phyloP scores from a whole-genome alignment of 2,329 filamentous ascomycete genomes.

The Parafenestella ontariensis region DNA sequence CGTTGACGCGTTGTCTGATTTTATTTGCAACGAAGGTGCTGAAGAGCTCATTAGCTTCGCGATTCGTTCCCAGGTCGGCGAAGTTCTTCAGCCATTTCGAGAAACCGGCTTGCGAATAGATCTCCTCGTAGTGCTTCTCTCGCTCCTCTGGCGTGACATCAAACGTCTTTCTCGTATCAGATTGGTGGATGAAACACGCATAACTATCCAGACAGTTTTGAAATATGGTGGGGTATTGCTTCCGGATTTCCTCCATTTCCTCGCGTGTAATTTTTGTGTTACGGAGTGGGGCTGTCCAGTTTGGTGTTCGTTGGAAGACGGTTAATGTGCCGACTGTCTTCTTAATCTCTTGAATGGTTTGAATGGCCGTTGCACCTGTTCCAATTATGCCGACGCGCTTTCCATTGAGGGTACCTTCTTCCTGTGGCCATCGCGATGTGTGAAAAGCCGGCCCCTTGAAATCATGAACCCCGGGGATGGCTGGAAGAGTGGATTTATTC shows the following conservation, averaged over 20 bases:
- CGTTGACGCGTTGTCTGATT: constrained; percentile 43
- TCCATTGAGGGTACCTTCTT: constrained; percentile 7
- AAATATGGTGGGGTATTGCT: constrained; percentile 23
- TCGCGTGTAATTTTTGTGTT: constrained; percentile 20
- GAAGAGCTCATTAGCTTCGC: constrained; percentile 33
- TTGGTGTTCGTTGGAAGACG: constrained; percentile 22
- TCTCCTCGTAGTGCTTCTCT: constrained; percentile 23
- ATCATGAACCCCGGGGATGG: constrained; percentile 28
- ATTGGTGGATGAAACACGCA: constrained; percentile 22
- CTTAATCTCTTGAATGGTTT: constrained; percentile 17
- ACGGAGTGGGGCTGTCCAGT: constrained; percentile 27
- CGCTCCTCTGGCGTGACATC: constrained; percentile 19
- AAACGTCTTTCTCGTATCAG: constrained; percentile 18
- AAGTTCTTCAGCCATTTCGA: constrained; percentile 27
- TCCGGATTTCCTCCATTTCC: constrained; percentile 23
- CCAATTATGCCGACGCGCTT: constrained; percentile 18
- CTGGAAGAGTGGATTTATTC: constrained; percentile 25
- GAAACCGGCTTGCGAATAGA: constrained; percentile 27
- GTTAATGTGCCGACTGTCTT: constrained; percentile 13
- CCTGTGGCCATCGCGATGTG: constrained; percentile 12
- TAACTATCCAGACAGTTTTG: constrained; percentile 22
- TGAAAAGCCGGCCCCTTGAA: constrained; percentile 24
- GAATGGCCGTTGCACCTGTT: constrained; percentile 17
- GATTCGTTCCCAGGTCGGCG: constrained; percentile 27
- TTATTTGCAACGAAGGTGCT: constrained; percentile 44